Percentiles rank a stretch among this genome's conserved stretches.
Conservation (phyloP, 139 green algal species). For the Edaphochlamys debaryana region DNA sequence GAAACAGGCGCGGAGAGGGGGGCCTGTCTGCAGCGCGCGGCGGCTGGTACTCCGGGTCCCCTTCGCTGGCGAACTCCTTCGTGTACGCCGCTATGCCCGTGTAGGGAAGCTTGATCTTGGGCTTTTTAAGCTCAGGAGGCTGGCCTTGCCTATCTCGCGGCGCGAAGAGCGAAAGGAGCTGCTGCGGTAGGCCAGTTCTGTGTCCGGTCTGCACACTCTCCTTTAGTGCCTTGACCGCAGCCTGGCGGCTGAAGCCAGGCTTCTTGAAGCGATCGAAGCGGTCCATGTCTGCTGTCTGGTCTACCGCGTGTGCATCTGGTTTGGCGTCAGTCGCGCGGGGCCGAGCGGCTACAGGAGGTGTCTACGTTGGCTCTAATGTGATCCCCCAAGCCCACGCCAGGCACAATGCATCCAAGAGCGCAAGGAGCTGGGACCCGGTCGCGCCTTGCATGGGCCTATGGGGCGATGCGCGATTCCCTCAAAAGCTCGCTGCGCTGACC, state of each 20-base stretch:
- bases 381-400: too few species aligned
- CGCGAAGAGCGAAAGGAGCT: conserved; percentile 82
- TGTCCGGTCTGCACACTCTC: conserved; percentile 70
- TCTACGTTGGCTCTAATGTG: too few species aligned
- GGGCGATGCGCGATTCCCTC: too few species aligned
- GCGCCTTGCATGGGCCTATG: too few species aligned
- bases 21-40: conserved; percentile 47
- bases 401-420: too few species aligned
- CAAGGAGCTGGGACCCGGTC: too few species aligned
- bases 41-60: conserved; percentile 83
- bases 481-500: too few species aligned
- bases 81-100: conserved; percentile 74
- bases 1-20: conserved; percentile 56
- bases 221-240: conserved; percentile 60
- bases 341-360: too few species aligned
- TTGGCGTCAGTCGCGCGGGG: too few species aligned
- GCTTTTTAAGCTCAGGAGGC: conserved; percentile 45
- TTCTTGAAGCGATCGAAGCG: conserved; percentile 44
- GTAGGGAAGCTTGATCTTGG: conserved; percentile 59
- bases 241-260: conserved; percentile 33
- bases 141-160: too few species aligned
- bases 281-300: background rate
- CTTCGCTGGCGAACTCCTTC: conserved; percentile 73
- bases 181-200: conserved; percentile 77
- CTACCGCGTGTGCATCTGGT: too few species aligned